A percentile compares a stretch with the other conserved stretches of the same genome.
phyloP scores from a whole-genome alignment of 306 rosid genomes.

The Adenanthera pavonina region DNA sequence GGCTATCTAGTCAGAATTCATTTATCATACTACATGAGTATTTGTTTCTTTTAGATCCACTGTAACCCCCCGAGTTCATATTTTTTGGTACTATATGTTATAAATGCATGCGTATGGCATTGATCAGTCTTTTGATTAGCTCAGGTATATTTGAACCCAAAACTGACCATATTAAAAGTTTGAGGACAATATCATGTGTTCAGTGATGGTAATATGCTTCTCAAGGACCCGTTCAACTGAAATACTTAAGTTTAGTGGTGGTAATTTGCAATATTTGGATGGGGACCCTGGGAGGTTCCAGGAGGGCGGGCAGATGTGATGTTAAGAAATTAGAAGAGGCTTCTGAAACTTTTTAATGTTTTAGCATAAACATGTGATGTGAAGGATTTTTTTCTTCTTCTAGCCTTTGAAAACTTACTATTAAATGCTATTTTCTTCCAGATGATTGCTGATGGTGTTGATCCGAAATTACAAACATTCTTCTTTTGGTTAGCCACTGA shows the following conservation, averaged over 20 bases:
- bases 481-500: slow-evolving; percentile 56
- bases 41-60: neutral
- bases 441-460: slow-evolving; percentile 60
- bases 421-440: slow-evolving; percentile 39
- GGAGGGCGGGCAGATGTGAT: neutral
- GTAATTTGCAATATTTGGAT: neutral
- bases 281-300: neutral
- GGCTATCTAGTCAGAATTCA: neutral
- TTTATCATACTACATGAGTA: neutral
- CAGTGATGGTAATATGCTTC: neutral
- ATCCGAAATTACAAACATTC: slow-evolving; percentile 71
- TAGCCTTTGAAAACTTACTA: neutral
- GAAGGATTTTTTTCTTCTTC: neutral
- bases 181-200: neutral
- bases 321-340: slow-evolving; percentile 17
- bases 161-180: neutral
- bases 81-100: neutral
- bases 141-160: neutral
- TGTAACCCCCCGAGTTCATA: neutral
- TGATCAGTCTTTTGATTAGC: neutral
- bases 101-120: neutral
- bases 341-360: neutral
- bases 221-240: neutral
- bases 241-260: neutral
- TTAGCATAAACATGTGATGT: slow-evolving; percentile 18